phyloP scores from a whole-genome alignment of 306 rosid genomes.

The Rubus idaeus region DNA sequence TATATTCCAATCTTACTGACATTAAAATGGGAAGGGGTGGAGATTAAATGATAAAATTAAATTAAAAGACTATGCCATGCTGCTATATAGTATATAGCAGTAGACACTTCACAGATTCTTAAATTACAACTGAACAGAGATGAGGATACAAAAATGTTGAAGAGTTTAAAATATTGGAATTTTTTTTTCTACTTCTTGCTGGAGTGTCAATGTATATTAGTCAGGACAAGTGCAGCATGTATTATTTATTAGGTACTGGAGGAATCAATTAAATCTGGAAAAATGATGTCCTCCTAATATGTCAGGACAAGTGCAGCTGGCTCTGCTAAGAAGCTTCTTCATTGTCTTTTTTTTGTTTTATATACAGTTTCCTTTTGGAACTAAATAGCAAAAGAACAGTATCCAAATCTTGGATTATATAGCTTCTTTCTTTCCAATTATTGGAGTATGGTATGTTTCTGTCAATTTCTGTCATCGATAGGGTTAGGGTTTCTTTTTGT shows the following conservation, averaged over 20 bases:
- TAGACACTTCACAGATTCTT: too few species aligned
- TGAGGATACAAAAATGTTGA: neutral
- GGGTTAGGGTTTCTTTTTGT: neutral
- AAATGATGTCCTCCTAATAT: neutral
- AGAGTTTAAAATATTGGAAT: neutral
- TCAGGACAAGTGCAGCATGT: too few species aligned
- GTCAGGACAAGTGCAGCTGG: neutral
- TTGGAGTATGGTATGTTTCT: neutral
- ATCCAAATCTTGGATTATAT: neutral
- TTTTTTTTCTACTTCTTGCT: neutral
- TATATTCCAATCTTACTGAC: too few species aligned
- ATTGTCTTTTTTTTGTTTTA: neutral
- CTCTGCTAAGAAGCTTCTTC: neutral
- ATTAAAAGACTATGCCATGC: too few species aligned
- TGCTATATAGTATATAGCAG: too few species aligned
- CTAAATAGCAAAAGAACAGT: neutral
- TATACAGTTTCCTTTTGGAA: neutral
- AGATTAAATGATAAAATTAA: too few species aligned
- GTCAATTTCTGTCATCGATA: neutral
- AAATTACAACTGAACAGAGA: neutral
- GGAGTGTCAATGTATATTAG: neutral
- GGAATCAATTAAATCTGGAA: neutral
- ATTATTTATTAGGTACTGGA: neutral
- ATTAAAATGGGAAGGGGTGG: too few species aligned
- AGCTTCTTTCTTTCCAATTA: neutral